Percentiles rank a stretch among this genome's conserved stretches.
Evolutionary conservation across 1,139 yeast species (phyloP).

Genomic region (Geotrichum europaeum): DNA sequence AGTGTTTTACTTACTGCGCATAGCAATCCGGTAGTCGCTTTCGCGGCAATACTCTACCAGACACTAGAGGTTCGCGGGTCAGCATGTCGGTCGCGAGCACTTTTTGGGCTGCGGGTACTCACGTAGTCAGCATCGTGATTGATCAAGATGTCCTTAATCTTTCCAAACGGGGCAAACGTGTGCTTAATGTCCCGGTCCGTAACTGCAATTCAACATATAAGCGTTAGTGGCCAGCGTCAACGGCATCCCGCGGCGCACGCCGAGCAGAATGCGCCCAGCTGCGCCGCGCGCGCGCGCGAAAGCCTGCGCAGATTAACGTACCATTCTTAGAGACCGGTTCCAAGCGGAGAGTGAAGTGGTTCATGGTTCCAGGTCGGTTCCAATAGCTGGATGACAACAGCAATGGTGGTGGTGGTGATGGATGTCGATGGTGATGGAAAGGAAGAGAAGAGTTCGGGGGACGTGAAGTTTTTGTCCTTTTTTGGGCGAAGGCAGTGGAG

Average conservation of each 20-base stretch:
- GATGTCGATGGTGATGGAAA: neutral
- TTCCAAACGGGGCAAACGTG: slow-evolving; percentile 59
- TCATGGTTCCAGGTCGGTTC: neutral
- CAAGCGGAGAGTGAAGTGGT: neutral
- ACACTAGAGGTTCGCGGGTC: neutral
- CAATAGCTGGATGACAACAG: neutral
- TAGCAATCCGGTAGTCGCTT: neutral
- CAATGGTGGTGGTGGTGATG: neutral
- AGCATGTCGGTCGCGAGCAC: neutral
- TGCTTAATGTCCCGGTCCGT: slow-evolving; percentile 65
- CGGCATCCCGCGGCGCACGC: neutral
- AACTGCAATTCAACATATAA: slow-evolving; percentile 23
- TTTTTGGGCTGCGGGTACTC: neutral
- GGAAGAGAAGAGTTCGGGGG: neutral
- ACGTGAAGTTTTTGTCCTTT: neutral
- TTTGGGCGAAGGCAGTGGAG: neutral
- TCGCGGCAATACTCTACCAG: neutral
- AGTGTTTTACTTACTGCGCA: neutral
- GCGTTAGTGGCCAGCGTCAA: neutral
- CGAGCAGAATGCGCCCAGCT: neutral
- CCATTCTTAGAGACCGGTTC: neutral
- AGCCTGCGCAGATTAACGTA: neutral
- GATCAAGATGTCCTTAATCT: slow-evolving; percentile 56
- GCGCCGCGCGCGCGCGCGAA: neutral
- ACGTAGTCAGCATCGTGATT: slow-evolving; percentile 48